Percentiles rank a stretch among this genome's conserved stretches.
phyloP scores from a whole-genome alignment of 805 yeast species.

The Monosporozyma aerobia region DNA sequence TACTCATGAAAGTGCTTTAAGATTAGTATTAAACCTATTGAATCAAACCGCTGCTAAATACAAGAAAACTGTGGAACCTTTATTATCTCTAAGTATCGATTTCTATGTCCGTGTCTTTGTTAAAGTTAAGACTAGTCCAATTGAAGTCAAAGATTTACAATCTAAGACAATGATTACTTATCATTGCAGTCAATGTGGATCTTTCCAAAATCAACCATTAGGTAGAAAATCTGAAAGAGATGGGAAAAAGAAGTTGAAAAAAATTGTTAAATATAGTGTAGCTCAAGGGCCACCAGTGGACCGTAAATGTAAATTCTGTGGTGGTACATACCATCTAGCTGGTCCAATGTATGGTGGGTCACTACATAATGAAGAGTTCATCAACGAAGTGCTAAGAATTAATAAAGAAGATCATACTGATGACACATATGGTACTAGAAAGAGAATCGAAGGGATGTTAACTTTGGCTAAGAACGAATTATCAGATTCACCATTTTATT shows the following conservation, averaged over 20 bases:
- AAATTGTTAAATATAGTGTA: constrained; percentile 45
- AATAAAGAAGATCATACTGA: constrained; percentile 35
- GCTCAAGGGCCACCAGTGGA: constrained; percentile 59
- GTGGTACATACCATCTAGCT: constrained; percentile 57
- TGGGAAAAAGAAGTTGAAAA: constrained; percentile 28
- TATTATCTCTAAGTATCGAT: constrained; percentile 78
- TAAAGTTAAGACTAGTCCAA: constrained; percentile 67
- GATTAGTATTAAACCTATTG: constrained; percentile 71
- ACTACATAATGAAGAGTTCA: constrained; percentile 61
- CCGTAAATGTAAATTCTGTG: constrained; percentile 59
- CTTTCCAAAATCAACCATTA: constrained; percentile 59
- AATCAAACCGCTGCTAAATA: constrained; percentile 83
- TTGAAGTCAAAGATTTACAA: constrained; percentile 70
- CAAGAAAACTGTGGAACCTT: constrained; percentile 79
- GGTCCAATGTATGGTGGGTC: constrained; percentile 97
- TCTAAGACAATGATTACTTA: constrained; percentile 69
- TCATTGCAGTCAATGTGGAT: constrained; percentile 82
- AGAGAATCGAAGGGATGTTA: constrained; percentile 87
- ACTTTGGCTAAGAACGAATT: constrained; percentile 74
- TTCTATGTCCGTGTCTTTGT: constrained; percentile 85
- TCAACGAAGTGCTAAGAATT: constrained; percentile 51
- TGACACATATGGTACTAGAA: constrained; percentile 63
- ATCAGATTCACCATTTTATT: constrained; percentile 60
- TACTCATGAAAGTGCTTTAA: constrained; percentile 86
- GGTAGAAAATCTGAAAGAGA: constrained; percentile 49